Base-by-base conservation (phyloP, 352 stramenopile species). In the Nannochloropsis limnetica region DNA sequence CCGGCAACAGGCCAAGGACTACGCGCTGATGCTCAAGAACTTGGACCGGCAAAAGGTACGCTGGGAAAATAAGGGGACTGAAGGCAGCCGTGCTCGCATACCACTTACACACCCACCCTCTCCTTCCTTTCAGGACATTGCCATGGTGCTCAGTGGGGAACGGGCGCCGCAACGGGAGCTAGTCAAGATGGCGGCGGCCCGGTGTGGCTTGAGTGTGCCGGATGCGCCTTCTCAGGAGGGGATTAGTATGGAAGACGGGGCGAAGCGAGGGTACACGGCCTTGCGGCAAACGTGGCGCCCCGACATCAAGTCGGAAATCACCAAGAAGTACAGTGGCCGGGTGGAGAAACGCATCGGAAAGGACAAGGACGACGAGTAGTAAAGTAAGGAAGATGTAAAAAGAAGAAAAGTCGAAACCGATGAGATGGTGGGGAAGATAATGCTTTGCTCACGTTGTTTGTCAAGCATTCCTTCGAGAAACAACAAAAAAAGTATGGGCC, bases 41-140 rank as follows among this genome's bases (percentile, higher is more conserved):
- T 74, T 74, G 61, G 61, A 74, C 25, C 3, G 61, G 61, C 61
- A 74, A 74, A 74, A 74, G 61, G 61, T 74, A 29, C 61, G n/a
- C 15, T 29, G 22, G 14, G n/a, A 6, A 49, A 49, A 49, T 49
- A 49, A 49, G 37, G 37, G 8, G 17, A 49, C 1, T 49, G 37
- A 49, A 14, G 37, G 37, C 11, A 1, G 17, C 37, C 11, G 17
- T 14, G 37, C 4, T 49, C 37, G 37, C 37, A 49, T 6, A 49
- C 1, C 37, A 49, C 37, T 49, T 14, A 49, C 37, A 49, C 37
- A 1, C 37, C 11, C 17, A 3, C 37, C 37, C 8, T 49, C 37
- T 49, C 17, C 8, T 49, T 49, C 8, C 37, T 14, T 49, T 15
- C 2, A 74, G 61, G 61, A 74, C 61, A 74, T 74, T 15, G 61